A percentile compares a stretch with the other conserved stretches of the same genome.
These are phyloP conservation scores for Oryza rufipogon DNA, from an alignment of 176 grass and related monocot species.

Conservation along the genomic window DNA sequence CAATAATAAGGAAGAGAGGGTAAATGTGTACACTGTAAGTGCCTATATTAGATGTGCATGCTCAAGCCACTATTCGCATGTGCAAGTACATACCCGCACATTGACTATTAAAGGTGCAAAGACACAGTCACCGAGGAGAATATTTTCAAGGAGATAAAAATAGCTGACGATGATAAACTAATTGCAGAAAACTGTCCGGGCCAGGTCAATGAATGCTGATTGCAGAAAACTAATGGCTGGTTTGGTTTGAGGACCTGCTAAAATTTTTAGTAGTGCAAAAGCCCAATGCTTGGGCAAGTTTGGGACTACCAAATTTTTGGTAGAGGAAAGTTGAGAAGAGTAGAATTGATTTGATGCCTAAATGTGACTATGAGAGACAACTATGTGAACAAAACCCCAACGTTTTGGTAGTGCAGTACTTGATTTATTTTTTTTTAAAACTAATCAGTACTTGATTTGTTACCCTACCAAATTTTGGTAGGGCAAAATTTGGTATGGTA, in stretches of 20 bases:
- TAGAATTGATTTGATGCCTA: not conserved
- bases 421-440: not conserved
- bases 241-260: too few species aligned
- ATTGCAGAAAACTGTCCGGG: not conserved
- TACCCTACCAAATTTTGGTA: not conserved
- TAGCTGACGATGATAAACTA: slow-evolving; percentile 1
- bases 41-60: too few species aligned
- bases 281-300: not conserved
- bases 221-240: slow-evolving; percentile 16
- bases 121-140: not conserved
- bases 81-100: slow-evolving; percentile 13
- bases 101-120: not conserved
- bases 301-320: too few species aligned
- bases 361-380: not conserved
- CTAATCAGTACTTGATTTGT: not conserved
- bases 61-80: slow-evolving; percentile 6
- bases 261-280: not conserved
- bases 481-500: not conserved
- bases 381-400: not conserved
- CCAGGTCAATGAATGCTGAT: slow-evolving; percentile 6
- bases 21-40: slow-evolving; percentile 23
- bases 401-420: not conserved
- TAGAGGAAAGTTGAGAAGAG: not conserved
- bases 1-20: not conserved
- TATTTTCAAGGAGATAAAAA: not conserved